Evolutionary conservation across 2,329 filamentous ascomycete genomes (phyloP).

Genomic region (Talaromyces funiculosus): DNA sequence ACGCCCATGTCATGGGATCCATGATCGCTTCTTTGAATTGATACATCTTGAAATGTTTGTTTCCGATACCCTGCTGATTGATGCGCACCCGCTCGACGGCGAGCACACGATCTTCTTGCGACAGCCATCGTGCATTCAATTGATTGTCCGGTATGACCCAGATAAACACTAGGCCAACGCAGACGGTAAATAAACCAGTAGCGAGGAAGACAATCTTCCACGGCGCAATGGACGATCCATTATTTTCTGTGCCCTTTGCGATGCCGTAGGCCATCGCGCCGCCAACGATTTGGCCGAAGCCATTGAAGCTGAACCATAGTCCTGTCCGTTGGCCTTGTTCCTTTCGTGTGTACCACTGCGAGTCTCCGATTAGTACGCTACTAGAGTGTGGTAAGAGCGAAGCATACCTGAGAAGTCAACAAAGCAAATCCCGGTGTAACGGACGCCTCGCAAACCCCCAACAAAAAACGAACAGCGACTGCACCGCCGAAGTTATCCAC

Average conservation of each 20-base stretch:
- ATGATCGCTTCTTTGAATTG: slow-evolving; percentile 58
- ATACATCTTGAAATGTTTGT: slow-evolving; percentile 61
- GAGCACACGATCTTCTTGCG: slow-evolving; percentile 59
- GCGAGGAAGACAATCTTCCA: slow-evolving; percentile 61
- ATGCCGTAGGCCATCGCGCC: slow-evolving; percentile 61
- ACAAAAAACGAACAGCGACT: slow-evolving; percentile 60
- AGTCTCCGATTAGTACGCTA: neutral
- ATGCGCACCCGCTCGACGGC: slow-evolving; percentile 65
- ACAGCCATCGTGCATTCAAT: slow-evolving; percentile 58
- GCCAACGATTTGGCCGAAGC: slow-evolving; percentile 58
- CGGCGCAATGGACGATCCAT: slow-evolving; percentile 54
- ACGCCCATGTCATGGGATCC: slow-evolving; percentile 57
- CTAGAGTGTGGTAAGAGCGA: neutral
- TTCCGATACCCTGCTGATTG: slow-evolving; percentile 71
- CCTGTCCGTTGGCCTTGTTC: slow-evolving; percentile 60
- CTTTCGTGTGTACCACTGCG: slow-evolving; percentile 63
- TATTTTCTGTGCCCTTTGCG: slow-evolving; percentile 48
- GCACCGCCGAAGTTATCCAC: slow-evolving; percentile 56
- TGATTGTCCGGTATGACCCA: slow-evolving; percentile 56
- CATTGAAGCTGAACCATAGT: slow-evolving; percentile 66
- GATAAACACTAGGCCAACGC: slow-evolving; percentile 46
- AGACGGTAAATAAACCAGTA: slow-evolving; percentile 49
- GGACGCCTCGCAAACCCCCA: slow-evolving; percentile 63
- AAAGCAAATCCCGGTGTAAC: slow-evolving; percentile 65
- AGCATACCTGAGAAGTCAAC: slow-evolving; percentile 53